These are phyloP conservation scores for Solanum virginianum DNA, from an alignment of 257 asterid species.

Conservation along the genomic window DNA sequence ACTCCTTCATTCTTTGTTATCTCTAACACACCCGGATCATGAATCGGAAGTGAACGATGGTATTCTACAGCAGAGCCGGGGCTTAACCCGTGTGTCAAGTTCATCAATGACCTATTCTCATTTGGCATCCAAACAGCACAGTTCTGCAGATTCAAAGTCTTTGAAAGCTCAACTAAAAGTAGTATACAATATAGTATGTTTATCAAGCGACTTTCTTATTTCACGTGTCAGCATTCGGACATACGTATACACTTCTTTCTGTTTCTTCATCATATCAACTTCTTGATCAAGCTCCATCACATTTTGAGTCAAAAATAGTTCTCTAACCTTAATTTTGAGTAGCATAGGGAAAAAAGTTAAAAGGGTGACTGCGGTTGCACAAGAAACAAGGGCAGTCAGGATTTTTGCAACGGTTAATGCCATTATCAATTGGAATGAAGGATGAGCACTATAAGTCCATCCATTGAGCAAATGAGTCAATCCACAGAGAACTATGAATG, in stretches of 20 bases:
- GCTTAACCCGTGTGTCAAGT: slow-evolving; percentile 31
- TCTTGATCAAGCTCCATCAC: slow-evolving; percentile 34
- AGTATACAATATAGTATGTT: slow-evolving; percentile 27
- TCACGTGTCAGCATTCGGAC: slow-evolving; percentile 34
- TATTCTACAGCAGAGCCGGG: slow-evolving; percentile 9
- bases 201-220: slow-evolving; percentile 34
- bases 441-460: slow-evolving; percentile 21
- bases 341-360: slow-evolving; percentile 24
- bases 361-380: slow-evolving; percentile 38
- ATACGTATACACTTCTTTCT: slow-evolving; percentile 28
- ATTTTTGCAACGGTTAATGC: slow-evolving; percentile 25
- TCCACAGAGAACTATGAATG: slow-evolving; percentile 37
- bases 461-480: slow-evolving; percentile 32
- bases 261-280: slow-evolving; percentile 32
- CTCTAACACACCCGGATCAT: slow-evolving; percentile 27
- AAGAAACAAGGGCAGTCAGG: slow-evolving; percentile 32
- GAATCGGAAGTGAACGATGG: slow-evolving; percentile 10
- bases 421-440: slow-evolving; percentile 30
- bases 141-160: slow-evolving; percentile 29
- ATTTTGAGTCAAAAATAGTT: slow-evolving; percentile 27
- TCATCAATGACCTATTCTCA: slow-evolving; percentile 18
- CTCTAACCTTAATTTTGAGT: slow-evolving; percentile 33
- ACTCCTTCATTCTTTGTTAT: slow-evolving; percentile 24
- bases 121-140: slow-evolving; percentile 46
- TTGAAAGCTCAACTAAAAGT: slow-evolving; percentile 34